A percentile compares a stretch with the other conserved stretches of the same genome.
phyloP scores from a whole-genome alignment of 108 stramenopile species.

The Nannochloropsis gaditana region DNA sequence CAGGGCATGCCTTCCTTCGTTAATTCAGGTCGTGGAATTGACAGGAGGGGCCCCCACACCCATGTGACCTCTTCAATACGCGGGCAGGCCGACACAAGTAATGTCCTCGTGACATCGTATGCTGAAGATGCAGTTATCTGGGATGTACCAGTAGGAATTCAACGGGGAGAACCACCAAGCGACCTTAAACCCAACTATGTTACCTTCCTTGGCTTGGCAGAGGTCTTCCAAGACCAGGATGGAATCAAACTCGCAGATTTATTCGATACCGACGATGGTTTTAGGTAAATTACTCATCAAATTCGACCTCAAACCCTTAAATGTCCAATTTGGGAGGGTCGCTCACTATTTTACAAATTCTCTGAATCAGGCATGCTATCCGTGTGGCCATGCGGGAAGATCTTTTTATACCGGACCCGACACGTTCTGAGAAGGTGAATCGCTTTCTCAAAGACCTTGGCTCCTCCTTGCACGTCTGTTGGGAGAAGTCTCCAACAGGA shows the following conservation, averaged over 20 bases:
- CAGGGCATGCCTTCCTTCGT: too few relatives aligned
- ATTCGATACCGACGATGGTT: not conserved
- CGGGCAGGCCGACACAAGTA: not conserved
- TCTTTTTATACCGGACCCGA: not conserved
- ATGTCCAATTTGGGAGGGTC: not conserved
- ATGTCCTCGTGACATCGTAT: not conserved
- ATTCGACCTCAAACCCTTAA: too few relatives aligned
- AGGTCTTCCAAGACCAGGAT: not conserved
- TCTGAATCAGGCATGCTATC: constrained; percentile 3
- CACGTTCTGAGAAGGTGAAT: not conserved
- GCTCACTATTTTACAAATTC: not conserved
- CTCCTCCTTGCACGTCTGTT: constrained; percentile 13
- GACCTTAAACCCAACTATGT: not conserved
- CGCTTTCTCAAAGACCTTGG: not conserved
- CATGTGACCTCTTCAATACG: too few relatives aligned
- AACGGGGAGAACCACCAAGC: not conserved
- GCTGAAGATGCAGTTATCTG: not conserved
- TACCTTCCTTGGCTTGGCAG: not conserved
- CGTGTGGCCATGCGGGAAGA: not conserved
- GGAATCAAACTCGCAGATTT: not conserved
- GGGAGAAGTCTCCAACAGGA: not conserved
- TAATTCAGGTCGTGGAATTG: too few relatives aligned
- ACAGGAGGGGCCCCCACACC: too few relatives aligned
- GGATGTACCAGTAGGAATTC: not conserved
- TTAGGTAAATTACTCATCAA: not conserved